These are phyloP conservation scores for Starmera quercuum DNA, from an alignment of 805 yeast genomes.

Conservation along the genomic window DNA sequence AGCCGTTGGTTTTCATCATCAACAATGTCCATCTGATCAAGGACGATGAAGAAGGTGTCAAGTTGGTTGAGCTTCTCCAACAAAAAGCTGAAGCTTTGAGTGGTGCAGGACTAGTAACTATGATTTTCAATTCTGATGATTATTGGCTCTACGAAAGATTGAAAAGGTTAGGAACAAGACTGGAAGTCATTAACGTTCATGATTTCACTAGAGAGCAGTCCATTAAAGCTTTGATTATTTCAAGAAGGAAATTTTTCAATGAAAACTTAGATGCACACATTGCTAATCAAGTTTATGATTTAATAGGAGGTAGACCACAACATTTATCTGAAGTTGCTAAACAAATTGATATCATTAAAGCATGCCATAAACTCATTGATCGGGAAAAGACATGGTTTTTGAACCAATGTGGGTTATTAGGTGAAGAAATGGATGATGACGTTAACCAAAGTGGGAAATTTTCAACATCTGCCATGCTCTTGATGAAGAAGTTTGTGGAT, in stretches of 20 bases:
- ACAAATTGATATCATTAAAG: slow-evolving; percentile 45
- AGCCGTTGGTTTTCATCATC: slow-evolving; percentile 62
- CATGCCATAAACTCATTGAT: slow-evolving; percentile 67
- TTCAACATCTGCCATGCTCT: slow-evolving; percentile 62
- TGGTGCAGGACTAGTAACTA: slow-evolving; percentile 44
- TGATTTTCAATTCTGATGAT: slow-evolving; percentile 74
- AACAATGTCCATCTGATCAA: slow-evolving; percentile 70
- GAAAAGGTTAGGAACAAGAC: slow-evolving; percentile 61
- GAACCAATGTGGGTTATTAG: slow-evolving; percentile 74
- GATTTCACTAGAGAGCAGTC: slow-evolving; percentile 54
- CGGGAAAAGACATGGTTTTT: slow-evolving; percentile 81
- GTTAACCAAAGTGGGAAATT: slow-evolving; percentile 82
- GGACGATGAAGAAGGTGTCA: slow-evolving; percentile 66
- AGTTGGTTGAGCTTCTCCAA: slow-evolving; percentile 65
- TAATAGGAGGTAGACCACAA: slow-evolving; percentile 82
- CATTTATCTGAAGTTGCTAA: slow-evolving; percentile 66
- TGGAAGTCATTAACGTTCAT: slow-evolving; percentile 63
- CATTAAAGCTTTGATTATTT: slow-evolving; percentile 41
- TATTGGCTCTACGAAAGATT: slow-evolving; percentile 82
- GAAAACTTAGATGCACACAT: slow-evolving; percentile 28
- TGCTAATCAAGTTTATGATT: slow-evolving; percentile 51
- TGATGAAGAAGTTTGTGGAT: slow-evolving; percentile 64
- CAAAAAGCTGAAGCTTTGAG: slow-evolving; percentile 77
- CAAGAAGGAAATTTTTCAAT: slow-evolving; percentile 38
- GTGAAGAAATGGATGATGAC: slow-evolving; percentile 79